A percentile compares a stretch with the other conserved stretches of the same genome.
Conservation (phyloP, 2,329 filamentous ascomycete genomes). For the Exophiala mesophila region DNA sequence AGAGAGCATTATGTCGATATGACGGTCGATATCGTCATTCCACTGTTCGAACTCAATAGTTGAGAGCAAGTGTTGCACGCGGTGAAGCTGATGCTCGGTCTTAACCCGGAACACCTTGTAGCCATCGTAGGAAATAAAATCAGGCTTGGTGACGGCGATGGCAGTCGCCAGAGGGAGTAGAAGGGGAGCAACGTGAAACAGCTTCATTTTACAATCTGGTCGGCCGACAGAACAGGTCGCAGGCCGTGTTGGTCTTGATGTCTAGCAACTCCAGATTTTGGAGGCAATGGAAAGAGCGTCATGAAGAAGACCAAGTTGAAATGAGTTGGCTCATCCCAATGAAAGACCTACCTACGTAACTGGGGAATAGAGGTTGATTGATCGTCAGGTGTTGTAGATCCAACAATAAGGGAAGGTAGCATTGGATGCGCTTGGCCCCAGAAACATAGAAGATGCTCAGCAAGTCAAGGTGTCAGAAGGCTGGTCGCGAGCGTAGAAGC, state of each 20-base stretch:
- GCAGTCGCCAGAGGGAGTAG: not conserved
- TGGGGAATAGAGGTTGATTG: not conserved
- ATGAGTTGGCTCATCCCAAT: no score
- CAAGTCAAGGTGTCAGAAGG: not conserved
- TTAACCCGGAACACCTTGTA: constrained; percentile 25
- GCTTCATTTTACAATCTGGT: not conserved
- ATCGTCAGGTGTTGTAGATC: not conserved
- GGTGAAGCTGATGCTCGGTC: constrained; percentile 10
- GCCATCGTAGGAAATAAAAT: constrained; percentile 19
- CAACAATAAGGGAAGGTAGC: not conserved
- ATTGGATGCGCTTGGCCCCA: not conserved
- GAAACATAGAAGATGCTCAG: no score
- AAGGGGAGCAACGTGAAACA: not conserved
- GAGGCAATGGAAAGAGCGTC: no score
- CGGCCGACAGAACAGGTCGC: not conserved
- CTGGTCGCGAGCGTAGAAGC: not conserved
- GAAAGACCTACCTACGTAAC: not conserved
- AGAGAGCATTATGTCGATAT: constrained; percentile 42
- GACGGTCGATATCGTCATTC: constrained; percentile 22
- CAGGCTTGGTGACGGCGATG: not conserved
- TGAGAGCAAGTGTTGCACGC: constrained; percentile 20
- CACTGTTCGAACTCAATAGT: constrained; percentile 19
- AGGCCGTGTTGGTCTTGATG: not conserved
- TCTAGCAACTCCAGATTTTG: no score
- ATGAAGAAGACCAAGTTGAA: no score